Percentiles rank a stretch among this genome's conserved stretches.
Conservation (phyloP, 306 rosid species). For the Quillaja saponaria region DNA sequence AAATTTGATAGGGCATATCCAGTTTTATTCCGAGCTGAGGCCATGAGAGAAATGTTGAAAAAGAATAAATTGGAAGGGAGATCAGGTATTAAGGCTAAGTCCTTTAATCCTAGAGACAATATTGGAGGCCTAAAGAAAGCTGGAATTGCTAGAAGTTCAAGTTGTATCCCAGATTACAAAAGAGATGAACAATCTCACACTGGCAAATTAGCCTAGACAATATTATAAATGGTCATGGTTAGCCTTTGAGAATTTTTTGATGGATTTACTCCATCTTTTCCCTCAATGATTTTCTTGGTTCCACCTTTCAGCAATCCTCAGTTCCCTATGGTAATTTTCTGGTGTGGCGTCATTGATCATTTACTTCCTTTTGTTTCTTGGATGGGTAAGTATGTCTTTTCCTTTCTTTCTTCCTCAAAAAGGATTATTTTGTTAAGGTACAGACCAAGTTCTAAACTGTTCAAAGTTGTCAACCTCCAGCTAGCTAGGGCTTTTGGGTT, state of each 20-base stretch:
- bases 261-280: no score
- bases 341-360: no score
- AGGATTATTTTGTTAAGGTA: no score
- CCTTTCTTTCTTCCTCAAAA: neutral
- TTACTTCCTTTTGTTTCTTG: neutral
- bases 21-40: slow-evolving; percentile 80
- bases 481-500: no score
- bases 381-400: neutral
- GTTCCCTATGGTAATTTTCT: no score
- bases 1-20: slow-evolving; percentile 84
- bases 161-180: slow-evolving; percentile 86
- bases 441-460: no score
- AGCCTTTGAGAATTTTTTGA: no score
- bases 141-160: slow-evolving; percentile 75
- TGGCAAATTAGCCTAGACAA: slow-evolving; percentile 25
- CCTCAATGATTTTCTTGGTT: no score
- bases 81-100: slow-evolving; percentile 56
- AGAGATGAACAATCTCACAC: slow-evolving; percentile 58
- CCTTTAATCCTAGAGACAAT: slow-evolving; percentile 79
- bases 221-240: neutral
- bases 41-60: slow-evolving; percentile 90
- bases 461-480: no score
- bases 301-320: no score
- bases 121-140: slow-evolving; percentile 47
- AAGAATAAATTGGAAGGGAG: slow-evolving; percentile 62